Conservation (phyloP, 2,329 filamentous ascomycete species). For the Aureobasidium leucospermi region DNA sequence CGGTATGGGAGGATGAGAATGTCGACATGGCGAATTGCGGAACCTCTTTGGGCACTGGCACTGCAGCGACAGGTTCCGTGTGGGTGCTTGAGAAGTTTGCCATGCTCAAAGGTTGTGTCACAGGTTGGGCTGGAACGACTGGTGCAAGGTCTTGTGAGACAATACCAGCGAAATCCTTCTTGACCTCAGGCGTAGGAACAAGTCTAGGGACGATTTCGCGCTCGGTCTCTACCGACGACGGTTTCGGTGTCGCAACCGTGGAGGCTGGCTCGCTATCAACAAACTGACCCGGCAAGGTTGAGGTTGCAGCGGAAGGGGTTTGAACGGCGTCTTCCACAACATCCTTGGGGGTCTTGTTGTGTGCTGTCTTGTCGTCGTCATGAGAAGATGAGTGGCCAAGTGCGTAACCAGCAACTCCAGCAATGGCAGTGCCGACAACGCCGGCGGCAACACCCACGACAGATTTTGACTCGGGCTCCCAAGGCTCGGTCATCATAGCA, state of each 20-base stretch:
- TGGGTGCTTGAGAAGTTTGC: constrained; percentile 26
- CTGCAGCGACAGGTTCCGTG: constrained; percentile 22
- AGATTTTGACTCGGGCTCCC: constrained; percentile 33
- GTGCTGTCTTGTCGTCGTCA: constrained; percentile 11
- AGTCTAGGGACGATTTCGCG: neutral
- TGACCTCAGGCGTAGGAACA: neutral
- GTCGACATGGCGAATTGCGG: constrained; percentile 20
- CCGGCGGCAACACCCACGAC: constrained; percentile 20
- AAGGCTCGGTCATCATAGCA: constrained; percentile 56
- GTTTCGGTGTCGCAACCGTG: neutral
- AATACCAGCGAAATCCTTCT: constrained; percentile 32
- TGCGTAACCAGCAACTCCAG: constrained; percentile 29
- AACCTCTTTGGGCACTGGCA: neutral
- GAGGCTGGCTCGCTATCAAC: constrained; percentile 3
- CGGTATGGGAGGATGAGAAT: constrained; percentile 25
- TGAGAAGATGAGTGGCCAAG: constrained; percentile 21
- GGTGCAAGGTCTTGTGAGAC: constrained; percentile 31
- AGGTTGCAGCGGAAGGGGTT: neutral
- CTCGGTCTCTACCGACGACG: neutral
- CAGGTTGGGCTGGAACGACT: neutral
- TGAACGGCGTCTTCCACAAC: neutral
- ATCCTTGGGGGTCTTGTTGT: neutral
- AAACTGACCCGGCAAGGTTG: neutral
- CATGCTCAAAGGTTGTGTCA: constrained; percentile 11
- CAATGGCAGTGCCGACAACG: constrained; percentile 26